A percentile compares a stretch with the other conserved stretches of the same genome.
These are phyloP conservation scores for Jimgerdemannia lactiflua DNA, from an alignment of 192 early-diverging fungal genomes.

Conservation along the genomic window DNA sequence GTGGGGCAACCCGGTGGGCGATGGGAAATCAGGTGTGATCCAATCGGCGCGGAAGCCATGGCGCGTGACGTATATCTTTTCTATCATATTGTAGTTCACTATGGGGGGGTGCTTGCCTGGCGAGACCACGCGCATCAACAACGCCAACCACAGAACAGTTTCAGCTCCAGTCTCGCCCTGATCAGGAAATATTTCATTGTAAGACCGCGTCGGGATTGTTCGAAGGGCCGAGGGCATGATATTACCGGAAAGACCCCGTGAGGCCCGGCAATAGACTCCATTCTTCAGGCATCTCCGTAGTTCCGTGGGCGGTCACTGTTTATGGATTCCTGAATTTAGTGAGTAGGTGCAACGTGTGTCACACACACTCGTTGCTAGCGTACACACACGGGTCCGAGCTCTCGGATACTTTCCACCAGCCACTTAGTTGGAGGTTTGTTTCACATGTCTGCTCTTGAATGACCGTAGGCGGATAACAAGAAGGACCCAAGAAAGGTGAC, in stretches of 20 bases:
- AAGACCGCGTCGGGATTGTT: background rate
- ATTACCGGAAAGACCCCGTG: background rate
- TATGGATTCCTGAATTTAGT: background rate
- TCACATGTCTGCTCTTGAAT: background rate
- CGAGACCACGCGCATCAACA: background rate
- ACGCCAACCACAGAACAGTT: background rate
- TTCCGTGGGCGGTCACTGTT: background rate
- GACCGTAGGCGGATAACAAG: too few species aligned
- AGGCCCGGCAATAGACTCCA: background rate
- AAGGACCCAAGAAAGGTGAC: too few species aligned
- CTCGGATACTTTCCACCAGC: background rate
- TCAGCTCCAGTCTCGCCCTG: background rate
- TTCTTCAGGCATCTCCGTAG: background rate
- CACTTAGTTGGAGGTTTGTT: background rate
- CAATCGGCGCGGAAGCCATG: conserved; percentile 31
- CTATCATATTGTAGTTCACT: conserved; percentile 8
- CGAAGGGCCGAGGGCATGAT: background rate
- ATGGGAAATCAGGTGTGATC: conserved; percentile 17
- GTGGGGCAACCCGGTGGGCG: conserved; percentile 15
- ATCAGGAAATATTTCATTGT: background rate
- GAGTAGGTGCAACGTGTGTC: background rate
- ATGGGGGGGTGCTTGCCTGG: background rate
- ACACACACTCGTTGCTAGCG: background rate
- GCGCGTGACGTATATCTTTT: conserved; percentile 27
- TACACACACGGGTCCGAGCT: background rate